Evolutionary conservation across 2,329 filamentous ascomycete species (phyloP), one percentile per base, ranked within the genome.

Genomic region (Hymenoscyphus infarciens): DNA sequence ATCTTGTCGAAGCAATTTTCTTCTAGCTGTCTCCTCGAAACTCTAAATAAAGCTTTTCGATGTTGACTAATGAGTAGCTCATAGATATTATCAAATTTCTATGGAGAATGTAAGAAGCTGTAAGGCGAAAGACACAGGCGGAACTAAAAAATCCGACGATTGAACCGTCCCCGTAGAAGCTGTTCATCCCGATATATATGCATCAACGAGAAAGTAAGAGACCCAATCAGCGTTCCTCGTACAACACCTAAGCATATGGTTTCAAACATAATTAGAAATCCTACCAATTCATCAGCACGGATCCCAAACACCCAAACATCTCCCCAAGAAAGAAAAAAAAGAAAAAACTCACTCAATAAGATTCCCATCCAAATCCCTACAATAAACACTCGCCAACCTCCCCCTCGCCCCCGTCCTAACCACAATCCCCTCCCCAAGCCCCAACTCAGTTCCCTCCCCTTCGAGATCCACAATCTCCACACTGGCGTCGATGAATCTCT

Each of bases 281-380:
- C 42, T 49, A 22, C 19, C n/a, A 19, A 49, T 1, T 49, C 6
- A 25, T 49, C 19, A 49, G 19, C 19, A 49, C 42, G 8, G 22
- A 3, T 7, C 5, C 8, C 42, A 45, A 10, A 10, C 8, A 27
- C 25, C 2, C 25, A 27, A 22, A 5, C 16, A 8, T 10, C 42
- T 22, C n/a, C 16, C 16, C 16, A 49, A 49, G 42, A 49, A 49
- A 5, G 1, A 25, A 22, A 49, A 31, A 3, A 15, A 22, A 25
- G 13, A 8, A 22, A 22, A 3, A 4, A 69, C 67, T 68, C 58
- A 87, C 84, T 87, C 85, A 49, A 87, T 80, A 66, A 87, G 67
- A 71, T 87, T 87, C 5, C 81, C 82, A 73, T 87, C 85, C 1
- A 83, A 83, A 73, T 87, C 85, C 42, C 84, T 75, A 58, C 84